These are phyloP conservation scores for Curvularia lunata DNA, from an alignment of 2,329 filamentous ascomycete species.

Conservation along the genomic window DNA sequence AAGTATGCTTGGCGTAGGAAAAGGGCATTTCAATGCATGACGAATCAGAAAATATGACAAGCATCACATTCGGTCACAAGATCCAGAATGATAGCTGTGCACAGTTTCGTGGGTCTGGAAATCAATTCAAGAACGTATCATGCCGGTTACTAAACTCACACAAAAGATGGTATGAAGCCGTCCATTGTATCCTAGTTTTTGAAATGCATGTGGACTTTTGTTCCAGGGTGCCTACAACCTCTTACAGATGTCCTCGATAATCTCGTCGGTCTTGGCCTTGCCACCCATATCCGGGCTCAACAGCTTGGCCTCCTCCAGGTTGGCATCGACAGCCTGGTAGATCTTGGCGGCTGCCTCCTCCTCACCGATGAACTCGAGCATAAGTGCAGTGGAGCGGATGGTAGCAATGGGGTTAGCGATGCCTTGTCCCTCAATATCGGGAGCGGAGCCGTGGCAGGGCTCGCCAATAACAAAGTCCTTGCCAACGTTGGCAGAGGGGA, in stretches of 20 bases:
- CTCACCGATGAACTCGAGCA: constrained; percentile 95
- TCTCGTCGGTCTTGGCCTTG: constrained; percentile 81
- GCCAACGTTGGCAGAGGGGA: constrained; percentile 94
- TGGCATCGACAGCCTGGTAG: constrained; percentile 89
- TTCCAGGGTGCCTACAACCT: constrained; percentile 64
- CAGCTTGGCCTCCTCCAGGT: constrained; percentile 80
- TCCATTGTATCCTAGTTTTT: neutral
- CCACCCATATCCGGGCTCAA: constrained; percentile 92
- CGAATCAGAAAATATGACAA: neutral
- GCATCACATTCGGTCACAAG: neutral
- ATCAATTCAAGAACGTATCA: neutral
- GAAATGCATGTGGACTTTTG: neutral
- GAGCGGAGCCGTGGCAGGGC: constrained; percentile 95
- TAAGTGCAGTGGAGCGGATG: constrained; percentile 85
- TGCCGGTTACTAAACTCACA: neutral
- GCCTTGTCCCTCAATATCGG: constrained; percentile 89
- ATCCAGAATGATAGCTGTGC: neutral
- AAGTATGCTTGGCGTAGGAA: too few relatives aligned
- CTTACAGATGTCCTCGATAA: constrained; percentile 84
- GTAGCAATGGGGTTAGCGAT: constrained; percentile 98
- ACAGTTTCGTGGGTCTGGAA: neutral
- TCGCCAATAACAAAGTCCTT: constrained; percentile 95
- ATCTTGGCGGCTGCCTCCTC: constrained; percentile 86
- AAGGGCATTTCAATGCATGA: neutral
- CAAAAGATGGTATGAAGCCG: neutral